Percentiles rank a stretch among this genome's conserved stretches.
These are phyloP conservation scores for Entomortierella beljakovae DNA, from an alignment of 192 early-diverging fungal genomes.

Conservation along the genomic window DNA sequence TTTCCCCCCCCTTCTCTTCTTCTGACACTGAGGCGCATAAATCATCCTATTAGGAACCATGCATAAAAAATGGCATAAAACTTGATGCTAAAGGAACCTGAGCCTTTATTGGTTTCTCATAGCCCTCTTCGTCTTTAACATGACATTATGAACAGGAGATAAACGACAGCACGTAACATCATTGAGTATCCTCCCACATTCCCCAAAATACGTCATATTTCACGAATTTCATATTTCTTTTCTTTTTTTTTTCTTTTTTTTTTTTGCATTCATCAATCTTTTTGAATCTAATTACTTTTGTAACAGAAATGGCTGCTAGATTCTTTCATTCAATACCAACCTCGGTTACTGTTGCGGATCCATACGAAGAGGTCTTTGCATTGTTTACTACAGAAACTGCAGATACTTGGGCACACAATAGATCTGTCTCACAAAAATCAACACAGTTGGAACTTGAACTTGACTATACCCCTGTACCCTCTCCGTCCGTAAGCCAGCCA, in stretches of 20 bases:
- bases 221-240: not conserved
- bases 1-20: too few relatives aligned
- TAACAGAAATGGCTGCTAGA: conserved; percentile 12
- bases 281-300: not conserved
- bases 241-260: not conserved
- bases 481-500: conserved; percentile 31
- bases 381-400: conserved; percentile 50
- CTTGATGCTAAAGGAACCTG: too few relatives aligned
- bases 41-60: too few relatives aligned
- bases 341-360: conserved; percentile 17
- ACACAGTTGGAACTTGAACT: conserved; percentile 43
- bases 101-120: too few relatives aligned
- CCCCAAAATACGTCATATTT: not conserved
- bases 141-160: too few relatives aligned
- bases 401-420: conserved; percentile 45
- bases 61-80: too few relatives aligned
- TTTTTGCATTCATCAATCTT: not conserved
- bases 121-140: too few relatives aligned
- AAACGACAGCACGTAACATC: too few relatives aligned
- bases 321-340: conserved; percentile 45
- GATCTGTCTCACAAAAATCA: conserved; percentile 38
- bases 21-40: too few relatives aligned
- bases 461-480: conserved; percentile 42
- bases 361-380: conserved; percentile 49
- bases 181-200: too few relatives aligned